Base-by-base conservation (phyloP, 1,284 basidiomycete genomes). In the Porodaedalea pini region DNA sequence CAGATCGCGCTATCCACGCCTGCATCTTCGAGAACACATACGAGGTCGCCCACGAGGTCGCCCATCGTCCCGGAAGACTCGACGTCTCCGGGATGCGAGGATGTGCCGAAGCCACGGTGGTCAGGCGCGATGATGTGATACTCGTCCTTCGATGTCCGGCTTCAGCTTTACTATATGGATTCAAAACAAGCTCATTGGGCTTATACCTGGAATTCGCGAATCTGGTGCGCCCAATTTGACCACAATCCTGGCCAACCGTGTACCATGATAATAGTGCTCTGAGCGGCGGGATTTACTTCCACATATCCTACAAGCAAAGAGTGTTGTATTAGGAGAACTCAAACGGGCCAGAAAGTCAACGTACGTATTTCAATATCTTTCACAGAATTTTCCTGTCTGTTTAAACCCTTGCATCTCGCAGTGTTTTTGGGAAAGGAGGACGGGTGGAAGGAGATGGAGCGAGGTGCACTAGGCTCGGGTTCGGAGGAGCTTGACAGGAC, bases 211-310 rank as follows among this genome's bases (percentile, higher is more conserved):
- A 88, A 83, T 59, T 80, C 78, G 53, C 79, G 69, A 11, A 89
- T 86, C 64, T 89, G 86, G 43, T 77, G 77, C 23, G 80, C 76
- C 87, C 86, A 89, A 21, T 78, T 80, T 54, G 80, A 82, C 87
- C 86, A 89, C 5, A 88, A 68, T 63, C 82, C 77, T 1, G 86
- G 87, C 86, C 86, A 89, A 2, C 86, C 87, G 63, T 89, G 87
- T 0, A 88, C 80, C 75, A 89, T 76, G 23, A 89, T 39, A 4
- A 88, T 68, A 0, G 82, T 78, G 11, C 69, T 70, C 32, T 75
- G 66, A 3, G 79, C 78, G 1, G 59, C 60, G 5, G 80, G 75
- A 61, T 88, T 87, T 50, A 86, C 65, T 43, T 88, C 78, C 17
- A 83, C 77, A 67, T 88, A 88, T 4, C 27, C 45, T 47, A n/a